phyloP scores from a whole-genome alignment of 208 protist genomes.

The Novymonas esmeraldas region DNA sequence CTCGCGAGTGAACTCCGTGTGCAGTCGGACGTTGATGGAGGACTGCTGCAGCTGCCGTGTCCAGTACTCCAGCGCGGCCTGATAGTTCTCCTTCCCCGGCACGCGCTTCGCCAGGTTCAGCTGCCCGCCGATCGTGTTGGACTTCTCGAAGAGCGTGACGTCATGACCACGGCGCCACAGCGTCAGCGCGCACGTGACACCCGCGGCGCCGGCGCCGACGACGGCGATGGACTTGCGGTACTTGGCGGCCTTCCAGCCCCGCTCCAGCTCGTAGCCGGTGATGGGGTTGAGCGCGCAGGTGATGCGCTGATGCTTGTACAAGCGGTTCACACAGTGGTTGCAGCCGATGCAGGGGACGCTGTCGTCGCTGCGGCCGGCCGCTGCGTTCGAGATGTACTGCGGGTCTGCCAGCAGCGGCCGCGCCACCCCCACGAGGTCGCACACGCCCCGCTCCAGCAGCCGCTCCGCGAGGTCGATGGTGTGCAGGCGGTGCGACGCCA shows the following conservation, averaged over 20 bases:
- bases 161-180: constrained; percentile 91
- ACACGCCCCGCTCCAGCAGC: constrained; percentile 67
- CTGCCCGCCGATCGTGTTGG: constrained; percentile 86
- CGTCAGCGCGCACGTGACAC: constrained; percentile 88
- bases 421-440: constrained; percentile 92
- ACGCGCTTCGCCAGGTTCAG: constrained; percentile 94
- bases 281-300: constrained; percentile 94
- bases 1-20: constrained; percentile 77
- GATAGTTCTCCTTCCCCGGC: constrained; percentile 94
- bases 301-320: constrained; percentile 88
- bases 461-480: constrained; percentile 82
- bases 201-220: constrained; percentile 91
- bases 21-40: constrained; percentile 76
- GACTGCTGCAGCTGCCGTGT: constrained; percentile 76
- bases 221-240: constrained; percentile 85
- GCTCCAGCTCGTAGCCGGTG: constrained; percentile 89
- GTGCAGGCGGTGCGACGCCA: constrained; percentile 93
- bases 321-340: constrained; percentile 95
- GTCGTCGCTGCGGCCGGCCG: constrained; percentile 50
- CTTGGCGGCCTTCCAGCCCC: constrained; percentile 52
- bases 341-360: constrained; percentile 95
- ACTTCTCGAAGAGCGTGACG: constrained; percentile 90
- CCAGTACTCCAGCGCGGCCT: constrained; percentile 92
- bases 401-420: constrained; percentile 92
- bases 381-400: constrained; percentile 89